Evolutionary conservation across 2,329 filamentous ascomycete species (phyloP), one percentile per base, ranked within the genome.

Genomic region (Fusarium sp.): DNA sequence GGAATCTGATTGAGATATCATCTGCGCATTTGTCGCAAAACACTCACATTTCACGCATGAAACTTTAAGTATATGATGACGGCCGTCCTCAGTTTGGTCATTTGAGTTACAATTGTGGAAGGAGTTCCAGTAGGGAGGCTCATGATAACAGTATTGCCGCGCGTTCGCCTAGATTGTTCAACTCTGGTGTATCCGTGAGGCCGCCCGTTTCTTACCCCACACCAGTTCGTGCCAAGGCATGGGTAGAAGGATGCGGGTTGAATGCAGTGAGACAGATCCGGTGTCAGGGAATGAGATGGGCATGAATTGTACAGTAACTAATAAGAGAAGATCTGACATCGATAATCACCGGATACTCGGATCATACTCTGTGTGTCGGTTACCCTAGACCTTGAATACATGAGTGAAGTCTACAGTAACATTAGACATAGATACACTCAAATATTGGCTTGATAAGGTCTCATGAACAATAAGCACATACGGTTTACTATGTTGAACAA

Each of bases 121-220:
- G 19, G 56, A 50, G 7, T 26, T 24, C 7, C 38, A 20, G 26
- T 36, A 46, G 17, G 39, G 11, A 53, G 26, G 36, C 26, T 19
- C 24, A 36, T 61, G 36, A 52, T 61, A 47, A 62, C 50, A 59
- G 34, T 55, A 50, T 65, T 52, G 68, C 68, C 68, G 65, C 68
- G 68, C 68, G 69, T 71, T 59, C 62, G 30, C 24, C 12, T 43
- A 15, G 12, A 47, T 36, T 49, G 30, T 46, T 49, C 34, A 39
- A 36, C 26, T 36, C 34, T 62, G 24, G 26, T 28, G 10, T 28
- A 34, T 34, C 40, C 47, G 44, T 56, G 69, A 71, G 69, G 68
- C 68, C 69, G 66, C 69, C 69, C 63, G 47, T 57, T 53, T 52
- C 14, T 28, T 32, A 45, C 52, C 66, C 62, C 56, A 71, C 65